phyloP scores from a whole-genome alignment of 1,284 basidiomycete species.

The Xerocomus minutiporus region DNA sequence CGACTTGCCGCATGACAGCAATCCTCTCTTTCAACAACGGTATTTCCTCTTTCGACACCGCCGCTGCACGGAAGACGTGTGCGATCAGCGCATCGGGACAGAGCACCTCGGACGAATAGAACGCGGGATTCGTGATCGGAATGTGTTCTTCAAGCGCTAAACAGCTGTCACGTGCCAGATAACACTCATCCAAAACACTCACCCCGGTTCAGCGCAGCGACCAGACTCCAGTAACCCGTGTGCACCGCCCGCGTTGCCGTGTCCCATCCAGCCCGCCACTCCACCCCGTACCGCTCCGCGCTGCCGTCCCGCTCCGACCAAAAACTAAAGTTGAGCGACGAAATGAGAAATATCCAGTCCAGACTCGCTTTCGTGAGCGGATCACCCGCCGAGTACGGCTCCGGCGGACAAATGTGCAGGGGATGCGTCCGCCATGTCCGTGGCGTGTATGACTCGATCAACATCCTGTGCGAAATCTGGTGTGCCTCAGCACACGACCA shows the following conservation, averaged over 20 bases:
- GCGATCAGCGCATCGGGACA: constrained; percentile 67
- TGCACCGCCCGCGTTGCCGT: constrained; percentile 44
- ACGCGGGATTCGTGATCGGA: constrained; percentile 69
- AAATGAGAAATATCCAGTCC: constrained; percentile 82
- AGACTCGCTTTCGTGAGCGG: constrained; percentile 54
- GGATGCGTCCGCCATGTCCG: constrained; percentile 75
- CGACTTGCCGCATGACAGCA: constrained; percentile 67
- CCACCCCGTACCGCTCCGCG: constrained; percentile 61
- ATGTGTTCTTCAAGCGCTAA: constrained; percentile 59
- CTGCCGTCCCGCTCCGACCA: constrained; percentile 68
- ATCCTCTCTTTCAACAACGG: constrained; percentile 68
- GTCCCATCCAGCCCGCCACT: constrained; percentile 71
- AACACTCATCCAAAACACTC: constrained; percentile 9
- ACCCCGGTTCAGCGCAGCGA: constrained; percentile 76
- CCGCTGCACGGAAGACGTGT: constrained; percentile 59
- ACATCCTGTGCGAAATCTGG: constrained; percentile 59
- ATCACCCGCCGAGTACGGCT: constrained; percentile 51
- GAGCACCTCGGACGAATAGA: constrained; percentile 60
- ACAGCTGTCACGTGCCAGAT: not conserved
- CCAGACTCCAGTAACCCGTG: constrained; percentile 80
- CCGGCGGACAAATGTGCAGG: constrained; percentile 65
- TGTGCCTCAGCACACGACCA: not conserved
- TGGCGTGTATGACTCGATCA: constrained; percentile 62
- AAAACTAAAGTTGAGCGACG: constrained; percentile 80
- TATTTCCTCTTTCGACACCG: constrained; percentile 54